Evolutionary conservation across 2,329 filamentous ascomycete genomes (phyloP).

Genomic region (Zasmidium angulare): DNA sequence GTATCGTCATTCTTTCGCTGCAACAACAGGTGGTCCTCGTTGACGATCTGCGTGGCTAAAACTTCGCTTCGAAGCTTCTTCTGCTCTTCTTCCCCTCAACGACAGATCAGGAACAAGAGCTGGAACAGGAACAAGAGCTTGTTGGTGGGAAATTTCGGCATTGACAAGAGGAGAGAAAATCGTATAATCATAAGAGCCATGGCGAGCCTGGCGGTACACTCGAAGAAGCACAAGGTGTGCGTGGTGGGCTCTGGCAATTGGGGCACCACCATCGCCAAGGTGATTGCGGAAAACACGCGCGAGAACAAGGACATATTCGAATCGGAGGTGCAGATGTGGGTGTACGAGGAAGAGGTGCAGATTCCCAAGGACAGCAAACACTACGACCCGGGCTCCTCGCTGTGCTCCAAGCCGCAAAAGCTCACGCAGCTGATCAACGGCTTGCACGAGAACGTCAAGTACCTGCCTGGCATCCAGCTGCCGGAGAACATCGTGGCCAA

Average conservation of each 20-base stretch:
- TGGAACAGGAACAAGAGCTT: background rate
- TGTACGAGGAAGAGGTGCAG: constrained; percentile 87
- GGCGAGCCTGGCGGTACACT: constrained; percentile 52
- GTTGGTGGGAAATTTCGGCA: background rate
- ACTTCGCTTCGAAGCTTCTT: background rate
- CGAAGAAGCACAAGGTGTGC: constrained; percentile 86
- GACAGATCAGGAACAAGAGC: background rate
- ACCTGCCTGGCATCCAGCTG: constrained; percentile 83
- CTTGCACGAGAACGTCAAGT: constrained; percentile 95
- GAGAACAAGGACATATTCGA: constrained; percentile 80
- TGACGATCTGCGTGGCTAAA: background rate
- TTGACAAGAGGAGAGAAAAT: background rate
- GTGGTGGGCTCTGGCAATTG: constrained; percentile 96
- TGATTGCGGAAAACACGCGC: constrained; percentile 87
- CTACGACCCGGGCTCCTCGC: constrained; percentile 61
- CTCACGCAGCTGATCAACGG: constrained; percentile 89
- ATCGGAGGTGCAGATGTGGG: constrained; percentile 95
- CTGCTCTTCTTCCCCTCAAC: background rate
- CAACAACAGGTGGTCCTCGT: too few species aligned
- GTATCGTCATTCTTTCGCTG: background rate
- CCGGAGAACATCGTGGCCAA: constrained; percentile 83
- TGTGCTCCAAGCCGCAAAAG: constrained; percentile 71
- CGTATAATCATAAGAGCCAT: constrained; percentile 33
- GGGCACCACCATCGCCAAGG: constrained; percentile 97
- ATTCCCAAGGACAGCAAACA: constrained; percentile 70